phyloP scores from a whole-genome alignment of 2,329 filamentous ascomycete species.

The Sclerotinia trifoliorum region DNA sequence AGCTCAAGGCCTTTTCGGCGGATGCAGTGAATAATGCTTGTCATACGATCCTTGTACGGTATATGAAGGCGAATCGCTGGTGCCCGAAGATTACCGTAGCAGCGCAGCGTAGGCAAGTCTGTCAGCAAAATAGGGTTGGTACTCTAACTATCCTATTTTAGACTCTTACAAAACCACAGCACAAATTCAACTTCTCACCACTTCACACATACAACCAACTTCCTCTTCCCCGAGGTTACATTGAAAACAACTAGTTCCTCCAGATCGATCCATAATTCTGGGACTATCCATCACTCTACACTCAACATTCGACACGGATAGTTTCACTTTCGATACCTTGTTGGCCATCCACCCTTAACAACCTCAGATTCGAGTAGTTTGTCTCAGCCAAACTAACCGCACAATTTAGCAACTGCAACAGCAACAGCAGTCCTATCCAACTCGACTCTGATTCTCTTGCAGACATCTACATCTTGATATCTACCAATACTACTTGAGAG shows the following conservation, averaged over 20 bases:
- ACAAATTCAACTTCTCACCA: not conserved
- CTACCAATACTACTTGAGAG: not conserved
- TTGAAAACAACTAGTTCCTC: not conserved
- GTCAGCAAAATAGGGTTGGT: not conserved
- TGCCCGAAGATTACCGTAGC: slow-evolving; percentile 10
- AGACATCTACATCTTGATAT: not conserved
- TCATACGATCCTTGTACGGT: not conserved
- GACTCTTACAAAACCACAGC: not conserved
- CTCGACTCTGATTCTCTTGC: not conserved
- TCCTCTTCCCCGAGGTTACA: not conserved
- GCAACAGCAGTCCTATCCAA: not conserved
- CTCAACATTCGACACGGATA: not conserved
- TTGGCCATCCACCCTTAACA: slow-evolving; percentile 10
- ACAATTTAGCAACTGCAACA: not conserved
- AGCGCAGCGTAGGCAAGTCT: slow-evolving; percentile 2
- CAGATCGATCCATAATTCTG: not conserved
- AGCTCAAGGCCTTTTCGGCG: not conserved
- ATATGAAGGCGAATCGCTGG: slow-evolving; percentile 4
- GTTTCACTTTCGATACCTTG: slow-evolving; percentile 9
- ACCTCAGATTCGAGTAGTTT: not conserved
- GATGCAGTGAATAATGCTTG: not conserved
- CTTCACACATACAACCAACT: not conserved
- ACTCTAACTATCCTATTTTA: not conserved
- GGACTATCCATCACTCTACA: not conserved
- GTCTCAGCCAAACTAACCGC: not conserved